A percentile compares a stretch with the other conserved stretches of the same genome.
These are phyloP conservation scores for Adiantum capillusveneris DNA, from an alignment of 75 land plant genomes.

Conservation along the genomic window DNA sequence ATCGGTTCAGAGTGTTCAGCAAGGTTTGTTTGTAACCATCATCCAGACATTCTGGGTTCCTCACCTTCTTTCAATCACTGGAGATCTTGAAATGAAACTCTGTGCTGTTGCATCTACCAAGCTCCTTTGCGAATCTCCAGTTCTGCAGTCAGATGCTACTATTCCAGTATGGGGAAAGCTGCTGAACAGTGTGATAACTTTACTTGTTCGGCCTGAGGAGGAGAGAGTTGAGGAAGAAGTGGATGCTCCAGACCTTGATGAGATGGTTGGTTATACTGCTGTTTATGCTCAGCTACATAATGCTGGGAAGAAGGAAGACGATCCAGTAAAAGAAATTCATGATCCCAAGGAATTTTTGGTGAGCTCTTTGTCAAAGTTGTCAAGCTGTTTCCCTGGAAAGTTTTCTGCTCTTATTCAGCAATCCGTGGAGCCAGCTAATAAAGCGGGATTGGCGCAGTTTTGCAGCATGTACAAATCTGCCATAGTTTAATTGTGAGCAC, in stretches of 20 bases:
- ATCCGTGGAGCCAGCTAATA: conserved; percentile 61
- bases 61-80: conserved; percentile 62
- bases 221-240: conserved; percentile 66
- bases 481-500: conserved; percentile 38
- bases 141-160: conserved; percentile 34
- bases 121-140: conserved; percentile 72
- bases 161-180: conserved; percentile 60
- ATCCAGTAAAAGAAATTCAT: conserved; percentile 73
- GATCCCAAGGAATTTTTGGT: conserved; percentile 77
- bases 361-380: conserved; percentile 52
- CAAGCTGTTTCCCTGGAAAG: conserved; percentile 58
- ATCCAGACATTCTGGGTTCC: conserved; percentile 85
- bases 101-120: conserved; percentile 74
- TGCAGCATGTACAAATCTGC: conserved; percentile 43
- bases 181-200: conserved; percentile 72
- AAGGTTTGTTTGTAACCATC: conserved; percentile 44
- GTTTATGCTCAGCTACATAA: conserved; percentile 73
- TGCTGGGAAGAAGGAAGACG: conserved; percentile 92
- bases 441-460: conserved; percentile 55
- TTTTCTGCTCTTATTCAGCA: conserved; percentile 50
- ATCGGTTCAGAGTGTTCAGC: conserved; percentile 67
- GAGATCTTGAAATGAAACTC: conserved; percentile 66
- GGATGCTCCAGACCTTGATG: conserved; percentile 74
- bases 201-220: conserved; percentile 75
- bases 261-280: conserved; percentile 65